Conservation (phyloP, 1,139 yeast genomes). For the Yamadazyma conglobata region DNA sequence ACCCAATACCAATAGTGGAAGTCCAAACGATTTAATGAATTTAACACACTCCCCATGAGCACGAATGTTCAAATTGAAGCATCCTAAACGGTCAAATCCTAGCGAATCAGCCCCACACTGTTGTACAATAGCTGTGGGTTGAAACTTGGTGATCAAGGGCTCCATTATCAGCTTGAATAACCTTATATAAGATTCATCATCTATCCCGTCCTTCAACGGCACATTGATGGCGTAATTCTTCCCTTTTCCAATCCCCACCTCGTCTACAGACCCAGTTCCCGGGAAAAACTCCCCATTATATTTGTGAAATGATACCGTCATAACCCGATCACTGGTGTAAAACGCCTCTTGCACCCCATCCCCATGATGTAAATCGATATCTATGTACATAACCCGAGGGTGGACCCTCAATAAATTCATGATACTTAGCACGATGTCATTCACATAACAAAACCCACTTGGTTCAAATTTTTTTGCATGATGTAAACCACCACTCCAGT, state of each 20-base stretch:
- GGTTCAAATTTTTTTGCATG: conserved; percentile 97
- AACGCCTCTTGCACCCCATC: conserved; percentile 99
- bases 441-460: conserved; percentile 88
- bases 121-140: conserved; percentile 87
- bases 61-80: conserved; percentile 85
- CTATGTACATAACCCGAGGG: conserved; percentile 92
- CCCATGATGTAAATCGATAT: conserved; percentile 96
- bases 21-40: conserved; percentile 78
- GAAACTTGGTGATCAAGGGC: conserved; percentile 69
- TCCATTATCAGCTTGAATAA: conserved; percentile 81
- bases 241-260: conserved; percentile 86
- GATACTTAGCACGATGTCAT: conserved; percentile 71
- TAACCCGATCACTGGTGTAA: conserved; percentile 91
- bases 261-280: conserved; percentile 90
- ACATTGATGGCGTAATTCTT: conserved; percentile 84
- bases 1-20: conserved; percentile 89
- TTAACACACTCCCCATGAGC: conserved; percentile 97
- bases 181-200: conserved; percentile 77
- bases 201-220: conserved; percentile 90
- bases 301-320: conserved; percentile 97
- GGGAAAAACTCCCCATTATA: conserved; percentile 95
- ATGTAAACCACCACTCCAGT: conserved; percentile 96
- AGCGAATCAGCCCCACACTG: conserved; percentile 94
- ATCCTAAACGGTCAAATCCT: conserved; percentile 87
- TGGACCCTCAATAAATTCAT: conserved; percentile 86